Conservation (phyloP, 2,329 filamentous ascomycete species). For the Monosporascus sp. region DNA sequence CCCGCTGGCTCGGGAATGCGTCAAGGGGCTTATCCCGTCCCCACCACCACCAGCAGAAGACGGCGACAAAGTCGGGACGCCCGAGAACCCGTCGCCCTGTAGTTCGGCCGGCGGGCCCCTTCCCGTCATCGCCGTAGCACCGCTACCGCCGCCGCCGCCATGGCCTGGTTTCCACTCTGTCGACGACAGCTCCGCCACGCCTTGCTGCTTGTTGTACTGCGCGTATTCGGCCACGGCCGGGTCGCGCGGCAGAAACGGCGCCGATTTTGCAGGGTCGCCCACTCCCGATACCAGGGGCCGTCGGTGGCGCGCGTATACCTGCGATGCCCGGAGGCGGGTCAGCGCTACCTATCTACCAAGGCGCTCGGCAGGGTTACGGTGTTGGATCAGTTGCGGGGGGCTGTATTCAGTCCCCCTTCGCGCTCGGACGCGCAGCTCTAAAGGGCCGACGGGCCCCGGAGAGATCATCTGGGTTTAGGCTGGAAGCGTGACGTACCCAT, state of each 20-base stretch:
- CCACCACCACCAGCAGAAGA: too few species aligned
- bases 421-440: too few species aligned
- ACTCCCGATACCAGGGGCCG: neutral
- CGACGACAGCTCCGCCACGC: slow-evolving; percentile 13
- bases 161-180: slow-evolving; percentile 9
- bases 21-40: too few species aligned
- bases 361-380: neutral
- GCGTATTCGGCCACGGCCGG: slow-evolving; percentile 12
- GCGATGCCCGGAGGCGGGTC: neutral
- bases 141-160: slow-evolving; percentile 4
- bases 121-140: too few species aligned
- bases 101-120: too few species aligned
- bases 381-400: neutral
- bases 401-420: neutral
- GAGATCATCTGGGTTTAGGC: neutral
- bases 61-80: too few species aligned
- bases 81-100: too few species aligned
- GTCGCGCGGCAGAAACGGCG: neutral
- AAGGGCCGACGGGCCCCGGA: neutral
- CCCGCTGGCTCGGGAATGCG: too few species aligned
- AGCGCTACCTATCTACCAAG: neutral
- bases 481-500: slow-evolving; percentile 20
- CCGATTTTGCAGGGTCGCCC: neutral
- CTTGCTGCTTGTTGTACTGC: slow-evolving; percentile 17
- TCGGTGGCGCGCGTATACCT: neutral